These are phyloP conservation scores for Rhizopogon vinicolor DNA, from an alignment of 768 basidiomycete species.

Conservation along the genomic window DNA sequence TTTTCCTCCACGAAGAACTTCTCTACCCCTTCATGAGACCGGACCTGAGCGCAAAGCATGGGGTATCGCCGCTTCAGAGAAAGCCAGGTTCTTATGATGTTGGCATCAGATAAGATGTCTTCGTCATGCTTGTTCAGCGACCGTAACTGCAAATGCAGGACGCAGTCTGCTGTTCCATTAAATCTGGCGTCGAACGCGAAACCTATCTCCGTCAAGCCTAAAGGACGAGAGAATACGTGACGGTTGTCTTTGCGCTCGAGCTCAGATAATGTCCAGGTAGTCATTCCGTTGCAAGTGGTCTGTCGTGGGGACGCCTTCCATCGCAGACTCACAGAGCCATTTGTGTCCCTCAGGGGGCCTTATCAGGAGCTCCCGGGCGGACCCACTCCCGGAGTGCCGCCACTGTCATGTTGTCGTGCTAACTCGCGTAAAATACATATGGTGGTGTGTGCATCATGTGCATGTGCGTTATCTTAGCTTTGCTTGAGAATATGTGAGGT, in stretches of 20 bases:
- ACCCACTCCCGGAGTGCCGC: too few species aligned
- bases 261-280: too few species aligned
- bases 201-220: slow-evolving; percentile 34
- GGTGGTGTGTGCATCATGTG: too few species aligned
- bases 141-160: slow-evolving; percentile 25
- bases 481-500: too few species aligned
- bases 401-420: too few species aligned
- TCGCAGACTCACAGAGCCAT: too few species aligned
- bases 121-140: slow-evolving; percentile 24
- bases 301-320: too few species aligned
- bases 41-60: slow-evolving; percentile 40
- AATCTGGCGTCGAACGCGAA: slow-evolving; percentile 40
- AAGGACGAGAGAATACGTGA: slow-evolving; percentile 28
- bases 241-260: neutral
- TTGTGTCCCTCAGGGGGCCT: too few species aligned
- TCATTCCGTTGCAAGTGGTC: too few species aligned
- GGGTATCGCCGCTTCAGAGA: slow-evolving; percentile 46
- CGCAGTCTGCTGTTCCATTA: slow-evolving; percentile 39
- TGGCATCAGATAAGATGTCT: slow-evolving; percentile 24
- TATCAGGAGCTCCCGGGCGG: too few species aligned
- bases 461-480: too few species aligned
- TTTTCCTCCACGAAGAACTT: slow-evolving; percentile 39
- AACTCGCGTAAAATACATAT: too few species aligned
- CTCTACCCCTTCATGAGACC: slow-evolving; percentile 16
- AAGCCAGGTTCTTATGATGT: slow-evolving; percentile 40